A percentile compares a stretch with the other conserved stretches of the same genome.
Conservation (phyloP, 2,329 filamentous ascomycete genomes). For the Aspergillus intermedius region DNA sequence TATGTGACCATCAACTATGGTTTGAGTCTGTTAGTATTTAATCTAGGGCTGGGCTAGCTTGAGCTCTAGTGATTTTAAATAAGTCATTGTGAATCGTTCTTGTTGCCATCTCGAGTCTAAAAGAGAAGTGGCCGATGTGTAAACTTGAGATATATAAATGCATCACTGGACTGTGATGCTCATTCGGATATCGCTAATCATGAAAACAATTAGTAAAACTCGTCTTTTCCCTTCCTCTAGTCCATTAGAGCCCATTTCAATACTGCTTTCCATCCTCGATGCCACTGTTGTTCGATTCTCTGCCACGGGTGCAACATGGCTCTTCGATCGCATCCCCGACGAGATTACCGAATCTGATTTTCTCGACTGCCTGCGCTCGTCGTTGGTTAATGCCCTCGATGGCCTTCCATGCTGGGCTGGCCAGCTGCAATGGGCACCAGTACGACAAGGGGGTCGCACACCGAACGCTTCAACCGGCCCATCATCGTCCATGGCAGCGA, state of each 20-base stretch:
- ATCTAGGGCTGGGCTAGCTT: too few species aligned
- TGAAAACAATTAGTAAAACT: neutral
- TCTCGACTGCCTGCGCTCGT: neutral
- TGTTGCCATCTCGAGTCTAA: too few species aligned
- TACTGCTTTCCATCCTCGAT: conserved; percentile 8
- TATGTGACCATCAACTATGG: too few species aligned
- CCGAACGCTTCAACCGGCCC: conserved; percentile 8
- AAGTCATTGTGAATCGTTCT: too few species aligned
- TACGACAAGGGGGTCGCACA: conserved; percentile 2
- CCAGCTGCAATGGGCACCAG: conserved; percentile 9
- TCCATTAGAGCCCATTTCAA: neutral
- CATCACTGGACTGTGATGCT: too few species aligned
- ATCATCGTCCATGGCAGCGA: conserved; percentile 2
- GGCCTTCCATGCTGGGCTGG: conserved; percentile 9
- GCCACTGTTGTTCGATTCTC: conserved; percentile 8
- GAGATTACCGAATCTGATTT: neutral
- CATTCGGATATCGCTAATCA: too few species aligned
- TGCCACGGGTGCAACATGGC: conserved; percentile 6
- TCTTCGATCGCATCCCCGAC: neutral
- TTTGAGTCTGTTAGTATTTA: too few species aligned
- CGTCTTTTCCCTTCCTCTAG: neutral
- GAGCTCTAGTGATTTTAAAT: too few species aligned
- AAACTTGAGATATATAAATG: too few species aligned
- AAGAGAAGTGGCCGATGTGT: too few species aligned
- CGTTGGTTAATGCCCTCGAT: conserved; percentile 2